A percentile compares a stretch with the other conserved stretches of the same genome.
Evolutionary conservation across 805 yeast genomes (phyloP).

Genomic region (Suhomyces sp.): DNA sequence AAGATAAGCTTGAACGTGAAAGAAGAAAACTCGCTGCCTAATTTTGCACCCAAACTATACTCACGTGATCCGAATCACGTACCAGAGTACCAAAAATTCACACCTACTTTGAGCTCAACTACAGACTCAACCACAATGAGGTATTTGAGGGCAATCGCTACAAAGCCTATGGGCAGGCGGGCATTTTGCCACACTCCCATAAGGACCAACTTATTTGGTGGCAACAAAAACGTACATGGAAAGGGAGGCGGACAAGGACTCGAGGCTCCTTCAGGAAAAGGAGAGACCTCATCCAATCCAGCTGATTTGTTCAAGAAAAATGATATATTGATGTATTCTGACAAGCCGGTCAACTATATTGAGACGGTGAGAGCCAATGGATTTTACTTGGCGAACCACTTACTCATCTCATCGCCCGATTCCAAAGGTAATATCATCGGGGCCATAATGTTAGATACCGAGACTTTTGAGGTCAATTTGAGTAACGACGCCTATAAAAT

Average conservation of each 20-base stretch:
- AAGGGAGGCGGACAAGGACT: conserved; percentile 3
- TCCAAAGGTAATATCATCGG: conserved; percentile 40
- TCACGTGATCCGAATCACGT: neutral
- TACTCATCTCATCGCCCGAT: conserved; percentile 45
- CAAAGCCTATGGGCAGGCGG: neutral
- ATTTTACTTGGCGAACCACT: conserved; percentile 54
- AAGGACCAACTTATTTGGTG: conserved; percentile 26
- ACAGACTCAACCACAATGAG: neutral
- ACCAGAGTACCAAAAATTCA: neutral
- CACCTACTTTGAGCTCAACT: neutral
- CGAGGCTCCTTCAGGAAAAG: conserved; percentile 35
- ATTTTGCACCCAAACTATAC: neutral
- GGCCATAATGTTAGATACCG: conserved; percentile 51
- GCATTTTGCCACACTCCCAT: neutral
- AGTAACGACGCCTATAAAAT: conserved; percentile 44
- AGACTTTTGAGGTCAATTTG: conserved; percentile 59
- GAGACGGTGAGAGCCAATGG: conserved; percentile 51
- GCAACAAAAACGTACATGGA: conserved; percentile 18
- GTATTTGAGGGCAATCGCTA: neutral
- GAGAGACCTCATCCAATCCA: conserved; percentile 40
- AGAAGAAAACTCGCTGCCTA: neutral
- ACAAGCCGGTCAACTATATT: conserved; percentile 42
- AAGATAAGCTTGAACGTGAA: conserved; percentile 20
- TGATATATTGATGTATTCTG: conserved; percentile 41
- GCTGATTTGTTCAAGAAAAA: conserved; percentile 43